Conservation (phyloP, 257 asterid species). For the Echites panduratus region DNA sequence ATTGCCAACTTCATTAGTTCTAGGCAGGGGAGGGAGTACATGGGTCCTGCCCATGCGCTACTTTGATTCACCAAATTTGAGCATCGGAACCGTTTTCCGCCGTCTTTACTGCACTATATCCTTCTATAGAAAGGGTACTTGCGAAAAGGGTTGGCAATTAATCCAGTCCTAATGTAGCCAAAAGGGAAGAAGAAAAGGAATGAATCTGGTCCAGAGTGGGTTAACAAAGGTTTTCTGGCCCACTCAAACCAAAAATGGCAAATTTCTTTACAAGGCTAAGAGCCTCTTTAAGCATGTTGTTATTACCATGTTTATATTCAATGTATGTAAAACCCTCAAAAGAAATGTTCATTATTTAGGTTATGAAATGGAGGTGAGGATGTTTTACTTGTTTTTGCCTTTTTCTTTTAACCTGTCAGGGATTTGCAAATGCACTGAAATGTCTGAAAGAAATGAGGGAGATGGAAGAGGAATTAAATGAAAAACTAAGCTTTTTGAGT, state of each 20-base stretch:
- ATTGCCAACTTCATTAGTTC: no score
- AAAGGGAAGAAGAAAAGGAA: no score
- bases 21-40: not conserved
- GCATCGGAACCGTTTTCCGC: not conserved
- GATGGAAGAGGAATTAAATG: slow-evolving; percentile 56
- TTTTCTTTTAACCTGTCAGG: slow-evolving; percentile 30
- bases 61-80: not conserved
- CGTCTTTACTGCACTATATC: not conserved
- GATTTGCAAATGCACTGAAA: slow-evolving; percentile 74
- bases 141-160: not conserved
- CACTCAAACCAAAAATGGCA: no score
- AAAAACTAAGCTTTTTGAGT: slow-evolving; percentile 49
- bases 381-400: not conserved
- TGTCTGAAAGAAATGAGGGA: slow-evolving; percentile 90
- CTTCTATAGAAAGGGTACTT: not conserved
- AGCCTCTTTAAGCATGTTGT: no score
- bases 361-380: not conserved
- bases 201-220: no score
- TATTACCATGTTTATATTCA: no score
- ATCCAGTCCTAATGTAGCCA: no score
- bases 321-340: not conserved
- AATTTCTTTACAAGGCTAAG: no score
- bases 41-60: not conserved
- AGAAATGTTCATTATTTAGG: no score
- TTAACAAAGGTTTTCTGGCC: no score